Percentiles rank a stretch among this genome's conserved stretches.
Conservation (phyloP, 2,329 filamentous ascomycete species). For the Scytalidium lignicola region DNA sequence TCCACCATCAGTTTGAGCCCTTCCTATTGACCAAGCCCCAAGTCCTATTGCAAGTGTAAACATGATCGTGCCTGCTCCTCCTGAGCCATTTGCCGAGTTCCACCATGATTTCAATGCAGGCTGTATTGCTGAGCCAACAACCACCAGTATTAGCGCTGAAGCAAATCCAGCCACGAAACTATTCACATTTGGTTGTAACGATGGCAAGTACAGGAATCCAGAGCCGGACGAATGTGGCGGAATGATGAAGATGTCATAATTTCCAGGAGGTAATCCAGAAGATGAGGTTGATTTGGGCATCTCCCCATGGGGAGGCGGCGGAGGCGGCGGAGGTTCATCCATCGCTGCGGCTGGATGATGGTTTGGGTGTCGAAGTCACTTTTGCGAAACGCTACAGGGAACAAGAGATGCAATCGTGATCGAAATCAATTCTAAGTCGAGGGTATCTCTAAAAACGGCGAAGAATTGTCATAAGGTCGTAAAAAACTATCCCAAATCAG, state of each 20-base stretch:
- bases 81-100: constrained; percentile 62
- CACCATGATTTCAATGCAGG: constrained; percentile 74
- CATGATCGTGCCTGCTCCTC: constrained; percentile 67
- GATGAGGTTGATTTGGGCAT: constrained; percentile 61
- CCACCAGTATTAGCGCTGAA: constrained; percentile 66
- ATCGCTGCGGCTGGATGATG: constrained; percentile 10
- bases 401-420: constrained; percentile 1
- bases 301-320: constrained; percentile 80
- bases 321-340: constrained; percentile 51
- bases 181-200: constrained; percentile 77
- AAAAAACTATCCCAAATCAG: constrained; percentile 1
- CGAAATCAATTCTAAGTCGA: constrained; percentile 1
- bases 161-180: constrained; percentile 87
- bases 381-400: neutral
- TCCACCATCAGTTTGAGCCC: constrained; percentile 51
- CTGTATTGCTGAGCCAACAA: constrained; percentile 66
- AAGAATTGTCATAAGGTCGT: constrained; percentile 15
- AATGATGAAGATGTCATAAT: constrained; percentile 97
- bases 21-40: constrained; percentile 71
- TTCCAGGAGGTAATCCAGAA: constrained; percentile 74
- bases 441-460: constrained; percentile 17
- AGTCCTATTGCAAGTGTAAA: constrained; percentile 69
- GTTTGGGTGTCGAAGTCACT: neutral
- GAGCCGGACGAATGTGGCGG: constrained; percentile 84
- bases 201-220: constrained; percentile 92